Percentiles rank a stretch among this genome's conserved stretches.
These are phyloP conservation scores for Aristolochia fimbriata DNA, from an alignment of 164 flowering plant species.

Conservation along the genomic window DNA sequence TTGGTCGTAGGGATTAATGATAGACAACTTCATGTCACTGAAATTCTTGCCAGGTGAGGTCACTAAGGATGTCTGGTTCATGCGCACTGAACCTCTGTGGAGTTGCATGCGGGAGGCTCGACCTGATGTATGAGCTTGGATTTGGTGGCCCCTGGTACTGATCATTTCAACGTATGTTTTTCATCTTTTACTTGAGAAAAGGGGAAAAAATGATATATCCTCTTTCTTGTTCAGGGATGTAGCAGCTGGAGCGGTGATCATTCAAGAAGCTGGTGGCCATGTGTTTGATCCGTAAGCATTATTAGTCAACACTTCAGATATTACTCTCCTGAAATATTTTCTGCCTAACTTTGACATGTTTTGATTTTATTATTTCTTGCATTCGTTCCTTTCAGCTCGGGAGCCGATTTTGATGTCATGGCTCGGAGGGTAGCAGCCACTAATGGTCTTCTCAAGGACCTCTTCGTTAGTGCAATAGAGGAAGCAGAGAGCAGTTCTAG, in stretches of 20 bases:
- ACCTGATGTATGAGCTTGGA: constrained; percentile 65
- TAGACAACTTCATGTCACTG: no score
- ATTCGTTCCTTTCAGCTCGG: constrained; percentile 39
- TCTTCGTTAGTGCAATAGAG: constrained; percentile 45
- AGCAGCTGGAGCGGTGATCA: constrained; percentile 90
- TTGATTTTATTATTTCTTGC: not conserved
- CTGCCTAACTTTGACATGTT: not conserved
- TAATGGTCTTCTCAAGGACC: constrained; percentile 58
- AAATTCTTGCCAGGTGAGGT: constrained; percentile 55
- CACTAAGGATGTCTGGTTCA: constrained; percentile 78
- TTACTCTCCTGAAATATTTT: not conserved
- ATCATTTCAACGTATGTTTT: not conserved
- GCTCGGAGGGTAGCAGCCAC: constrained; percentile 79
- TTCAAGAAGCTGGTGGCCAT: constrained; percentile 89
- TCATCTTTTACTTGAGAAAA: not conserved
- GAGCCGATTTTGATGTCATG: constrained; percentile 69
- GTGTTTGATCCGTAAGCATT: constrained; percentile 91
- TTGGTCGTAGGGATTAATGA: no score
- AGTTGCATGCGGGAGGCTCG: constrained; percentile 88
- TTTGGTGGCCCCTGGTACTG: constrained; percentile 95
- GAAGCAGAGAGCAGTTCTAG: constrained; percentile 12
- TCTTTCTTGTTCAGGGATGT: constrained; percentile 58
- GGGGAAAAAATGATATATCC: not conserved
- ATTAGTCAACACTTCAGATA: not conserved
- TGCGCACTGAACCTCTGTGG: constrained; percentile 94